Conservation (phyloP, 1,284 basidiomycete species). For the Bondarzewia mesenterica region DNA sequence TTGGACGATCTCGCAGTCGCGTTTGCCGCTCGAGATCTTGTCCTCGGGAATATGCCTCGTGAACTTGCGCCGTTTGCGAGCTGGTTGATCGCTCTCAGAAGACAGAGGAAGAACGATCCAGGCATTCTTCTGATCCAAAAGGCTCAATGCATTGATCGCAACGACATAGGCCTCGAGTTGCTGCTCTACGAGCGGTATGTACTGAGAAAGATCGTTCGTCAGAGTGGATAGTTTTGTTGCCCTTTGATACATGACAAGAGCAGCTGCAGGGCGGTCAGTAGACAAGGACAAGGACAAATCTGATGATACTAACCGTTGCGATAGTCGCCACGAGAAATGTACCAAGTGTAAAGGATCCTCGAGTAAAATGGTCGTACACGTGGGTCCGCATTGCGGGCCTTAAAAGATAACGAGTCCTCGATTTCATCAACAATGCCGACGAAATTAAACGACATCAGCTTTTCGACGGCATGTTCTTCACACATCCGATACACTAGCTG, state of each 20-base stretch:
- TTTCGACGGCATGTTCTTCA: conserved; percentile 76
- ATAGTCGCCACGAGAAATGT: conserved; percentile 80
- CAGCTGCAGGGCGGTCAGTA: conserved; percentile 43
- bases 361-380: conserved; percentile 83
- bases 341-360: conserved; percentile 93
- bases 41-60: conserved; percentile 74
- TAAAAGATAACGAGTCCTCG: conserved; percentile 86
- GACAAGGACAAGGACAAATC: conserved; percentile 4
- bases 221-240: conserved; percentile 71
- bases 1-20: conserved; percentile 72
- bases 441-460: conserved; percentile 81
- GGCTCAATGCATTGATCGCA: conserved; percentile 83
- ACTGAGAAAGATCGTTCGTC: conserved; percentile 38
- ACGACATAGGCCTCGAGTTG: conserved; percentile 81
- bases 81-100: conserved; percentile 31
- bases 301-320: conserved; percentile 61
- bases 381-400: conserved; percentile 91
- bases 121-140: conserved; percentile 76
- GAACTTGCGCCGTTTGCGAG: conserved; percentile 64
- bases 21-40: conserved; percentile 51
- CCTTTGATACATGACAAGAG: conserved; percentile 90
- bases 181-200: conserved; percentile 57
- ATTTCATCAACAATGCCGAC: conserved; percentile 82
- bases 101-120: conserved; percentile 70
- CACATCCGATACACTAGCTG: conserved; percentile 90